Conservation (phyloP, 2,329 filamentous ascomycete species). For the Calcarisporium arbuscula region DNA sequence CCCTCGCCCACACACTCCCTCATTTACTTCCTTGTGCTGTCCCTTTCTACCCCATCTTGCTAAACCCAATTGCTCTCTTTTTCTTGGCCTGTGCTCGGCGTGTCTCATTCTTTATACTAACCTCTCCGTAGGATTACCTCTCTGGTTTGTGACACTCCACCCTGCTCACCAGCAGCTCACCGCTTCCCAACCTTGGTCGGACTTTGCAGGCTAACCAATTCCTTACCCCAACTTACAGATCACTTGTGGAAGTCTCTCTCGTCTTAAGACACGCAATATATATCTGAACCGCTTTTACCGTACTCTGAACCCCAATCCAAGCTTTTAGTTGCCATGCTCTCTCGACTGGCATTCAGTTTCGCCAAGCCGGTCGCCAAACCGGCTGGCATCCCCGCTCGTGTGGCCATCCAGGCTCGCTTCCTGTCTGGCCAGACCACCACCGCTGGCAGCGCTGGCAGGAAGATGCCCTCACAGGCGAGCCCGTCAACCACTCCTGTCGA, state of each 20-base stretch:
- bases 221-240: constrained; percentile 22
- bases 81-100: too few relatives aligned
- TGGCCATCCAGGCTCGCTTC: constrained; percentile 31
- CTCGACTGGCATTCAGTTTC: constrained; percentile 46
- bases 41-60: too few relatives aligned
- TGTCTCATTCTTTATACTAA: too few relatives aligned
- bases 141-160: constrained; percentile 50
- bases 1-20: too few relatives aligned
- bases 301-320: constrained; percentile 10
- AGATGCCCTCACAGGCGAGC: constrained; percentile 53
- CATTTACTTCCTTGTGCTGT: too few relatives aligned
- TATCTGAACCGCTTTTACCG: constrained; percentile 17
- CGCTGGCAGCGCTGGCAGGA: constrained; percentile 62
- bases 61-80: too few relatives aligned
- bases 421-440: constrained; percentile 39
- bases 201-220: constrained; percentile 15
- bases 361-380: constrained; percentile 46
- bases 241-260: constrained; percentile 37
- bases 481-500: constrained; percentile 60
- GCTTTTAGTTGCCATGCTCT: constrained; percentile 48
- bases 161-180: constrained; percentile 31
- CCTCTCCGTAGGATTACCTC: constrained; percentile 60
- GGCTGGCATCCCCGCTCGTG: constrained; percentile 33
- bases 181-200: constrained; percentile 19
- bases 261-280: constrained; percentile 17